Conservation (phyloP, 2,329 filamentous ascomycete genomes). For the Trichoderma citrinoviride region DNA sequence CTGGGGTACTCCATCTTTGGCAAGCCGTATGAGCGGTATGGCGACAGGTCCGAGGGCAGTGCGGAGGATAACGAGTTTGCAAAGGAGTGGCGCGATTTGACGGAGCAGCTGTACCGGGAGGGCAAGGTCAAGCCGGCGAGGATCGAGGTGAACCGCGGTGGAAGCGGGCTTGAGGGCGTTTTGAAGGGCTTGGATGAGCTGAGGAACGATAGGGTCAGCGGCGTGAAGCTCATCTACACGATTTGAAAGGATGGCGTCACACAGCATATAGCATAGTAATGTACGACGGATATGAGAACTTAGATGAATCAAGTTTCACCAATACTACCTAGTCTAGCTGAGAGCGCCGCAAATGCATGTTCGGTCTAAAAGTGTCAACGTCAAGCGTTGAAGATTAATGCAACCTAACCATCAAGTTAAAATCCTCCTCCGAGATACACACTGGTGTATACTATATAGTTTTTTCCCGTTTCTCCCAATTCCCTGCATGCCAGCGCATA, state of each 20-base stretch:
- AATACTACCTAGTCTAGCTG: too few relatives aligned
- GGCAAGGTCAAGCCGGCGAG: slow-evolving; percentile 39
- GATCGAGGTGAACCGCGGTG: slow-evolving; percentile 27
- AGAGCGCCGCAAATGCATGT: too few relatives aligned
- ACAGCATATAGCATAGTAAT: neutral
- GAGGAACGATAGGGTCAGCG: slow-evolving; percentile 16
- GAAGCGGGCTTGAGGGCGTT: slow-evolving; percentile 27
- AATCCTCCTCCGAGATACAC: neutral
- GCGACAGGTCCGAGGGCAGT: slow-evolving; percentile 25
- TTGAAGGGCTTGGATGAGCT: slow-evolving; percentile 34
- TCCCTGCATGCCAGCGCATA: too few relatives aligned
- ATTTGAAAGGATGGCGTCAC: neutral
- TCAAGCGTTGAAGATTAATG: too few relatives aligned
- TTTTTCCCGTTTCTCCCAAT: neutral
- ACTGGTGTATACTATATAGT: neutral
- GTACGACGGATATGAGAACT: too few relatives aligned
- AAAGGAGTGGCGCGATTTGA: slow-evolving; percentile 38
- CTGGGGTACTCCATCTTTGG: slow-evolving; percentile 43
- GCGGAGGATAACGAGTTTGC: slow-evolving; percentile 37
- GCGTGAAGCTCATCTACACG: slow-evolving; percentile 17
- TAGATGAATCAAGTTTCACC: too few relatives aligned
- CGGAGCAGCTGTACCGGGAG: slow-evolving; percentile 34
- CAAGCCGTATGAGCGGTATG: slow-evolving; percentile 32
- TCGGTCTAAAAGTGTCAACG: too few relatives aligned
- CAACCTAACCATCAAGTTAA: too few relatives aligned